Percentiles rank a stretch among this genome's conserved stretches.
These are phyloP conservation scores for Ordospora pajunii DNA, from an alignment of 371 early-diverging fungal genomes.

Conservation along the genomic window DNA sequence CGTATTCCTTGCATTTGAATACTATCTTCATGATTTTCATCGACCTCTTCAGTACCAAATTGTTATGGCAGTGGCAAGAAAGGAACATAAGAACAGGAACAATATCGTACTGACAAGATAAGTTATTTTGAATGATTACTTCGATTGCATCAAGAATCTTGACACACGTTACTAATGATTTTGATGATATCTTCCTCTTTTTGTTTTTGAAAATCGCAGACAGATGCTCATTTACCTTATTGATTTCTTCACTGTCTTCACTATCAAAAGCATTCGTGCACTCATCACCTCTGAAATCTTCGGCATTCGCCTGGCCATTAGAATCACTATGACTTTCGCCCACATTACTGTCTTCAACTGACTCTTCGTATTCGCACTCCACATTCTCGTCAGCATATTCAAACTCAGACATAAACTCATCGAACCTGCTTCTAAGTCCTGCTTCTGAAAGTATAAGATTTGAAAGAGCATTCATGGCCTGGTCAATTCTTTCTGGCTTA, in stretches of 20 bases:
- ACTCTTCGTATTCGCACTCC: background rate
- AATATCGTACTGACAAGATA: background rate
- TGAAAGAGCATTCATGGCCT: background rate
- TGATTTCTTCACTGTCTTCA: conserved; percentile 1
- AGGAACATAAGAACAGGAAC: background rate
- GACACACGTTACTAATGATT: background rate
- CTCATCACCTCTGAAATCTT: no score
- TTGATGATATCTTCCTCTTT: background rate
- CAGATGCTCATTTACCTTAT: background rate
- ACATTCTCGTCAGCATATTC: background rate
- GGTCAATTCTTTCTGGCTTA: background rate
- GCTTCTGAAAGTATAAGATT: background rate
- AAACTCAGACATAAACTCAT: background rate
- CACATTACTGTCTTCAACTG: background rate
- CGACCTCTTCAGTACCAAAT: background rate
- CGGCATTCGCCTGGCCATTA: no score
- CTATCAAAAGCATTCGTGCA: no score
- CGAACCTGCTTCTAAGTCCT: background rate
- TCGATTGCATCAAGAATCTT: background rate
- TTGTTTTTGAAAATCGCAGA: background rate
- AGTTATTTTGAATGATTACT: background rate
- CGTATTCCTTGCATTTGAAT: background rate
- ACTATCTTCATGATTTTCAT: background rate
- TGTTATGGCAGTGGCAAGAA: background rate
- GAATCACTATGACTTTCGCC: no score